A percentile compares a stretch with the other conserved stretches of the same genome.
Conservation (phyloP, 441 rosid genomes). For the Populus trichocarpa region DNA sequence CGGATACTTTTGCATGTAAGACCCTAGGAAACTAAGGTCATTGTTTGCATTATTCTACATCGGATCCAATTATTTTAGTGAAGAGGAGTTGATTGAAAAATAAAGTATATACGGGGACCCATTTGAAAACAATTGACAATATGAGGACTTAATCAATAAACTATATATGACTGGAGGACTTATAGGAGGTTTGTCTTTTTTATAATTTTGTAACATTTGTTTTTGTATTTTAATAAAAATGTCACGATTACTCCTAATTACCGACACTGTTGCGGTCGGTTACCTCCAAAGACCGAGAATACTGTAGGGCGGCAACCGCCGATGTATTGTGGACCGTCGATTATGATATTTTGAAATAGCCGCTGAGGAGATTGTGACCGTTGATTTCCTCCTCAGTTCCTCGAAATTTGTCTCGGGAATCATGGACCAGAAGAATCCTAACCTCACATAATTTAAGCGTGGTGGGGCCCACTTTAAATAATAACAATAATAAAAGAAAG, state of each 20-base stretch:
- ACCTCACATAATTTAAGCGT: conserved; percentile 39
- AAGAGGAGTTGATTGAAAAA: too few species aligned
- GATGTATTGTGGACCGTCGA: conserved; percentile 42
- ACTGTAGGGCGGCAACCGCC: conserved; percentile 88
- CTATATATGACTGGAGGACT: not conserved
- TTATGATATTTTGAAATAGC: conserved; percentile 29
- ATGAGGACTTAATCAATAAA: not conserved
- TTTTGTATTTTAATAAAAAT: conserved; percentile 10
- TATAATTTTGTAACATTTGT: too few species aligned
- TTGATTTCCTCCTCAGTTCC: conserved; percentile 30
- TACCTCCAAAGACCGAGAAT: conserved; percentile 36
- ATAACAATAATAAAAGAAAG: not conserved
- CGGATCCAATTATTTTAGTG: not conserved
- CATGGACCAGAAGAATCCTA: conserved; percentile 29
- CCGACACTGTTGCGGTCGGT: conserved; percentile 57
- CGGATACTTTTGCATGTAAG: not conserved
- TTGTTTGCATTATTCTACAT: not conserved
- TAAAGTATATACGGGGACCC: too few species aligned
- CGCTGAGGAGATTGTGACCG: conserved; percentile 50
- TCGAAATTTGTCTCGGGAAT: conserved; percentile 18
- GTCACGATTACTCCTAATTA: conserved; percentile 31
- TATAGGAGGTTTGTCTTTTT: not conserved
- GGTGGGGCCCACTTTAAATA: conserved; percentile 15
- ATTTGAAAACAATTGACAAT: too few species aligned
- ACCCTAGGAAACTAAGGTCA: not conserved